phyloP scores from a whole-genome alignment of 2,329 filamentous ascomycete species.

The Aspergillus brunneoviolaceus region DNA sequence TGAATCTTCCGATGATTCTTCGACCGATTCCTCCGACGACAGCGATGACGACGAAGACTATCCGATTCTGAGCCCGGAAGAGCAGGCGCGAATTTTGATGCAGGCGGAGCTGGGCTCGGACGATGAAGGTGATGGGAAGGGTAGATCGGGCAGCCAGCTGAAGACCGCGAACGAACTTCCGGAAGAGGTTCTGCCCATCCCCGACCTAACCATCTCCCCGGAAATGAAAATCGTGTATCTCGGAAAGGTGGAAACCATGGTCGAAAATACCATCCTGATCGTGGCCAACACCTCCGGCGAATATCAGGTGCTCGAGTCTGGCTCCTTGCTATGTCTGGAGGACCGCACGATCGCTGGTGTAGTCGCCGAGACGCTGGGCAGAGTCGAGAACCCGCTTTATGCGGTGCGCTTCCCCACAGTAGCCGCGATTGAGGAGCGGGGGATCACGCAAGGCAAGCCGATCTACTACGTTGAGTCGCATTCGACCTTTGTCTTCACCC shows the following conservation, averaged over 20 bases:
- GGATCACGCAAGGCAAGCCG: slow-evolving; percentile 66
- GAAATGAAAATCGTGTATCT: slow-evolving; percentile 76
- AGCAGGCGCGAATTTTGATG: slow-evolving; percentile 84
- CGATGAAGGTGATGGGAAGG: slow-evolving; percentile 64
- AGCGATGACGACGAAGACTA: slow-evolving; percentile 57
- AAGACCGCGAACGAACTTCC: slow-evolving; percentile 77
- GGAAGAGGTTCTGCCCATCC: slow-evolving; percentile 67
- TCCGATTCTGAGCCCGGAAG: slow-evolving; percentile 73
- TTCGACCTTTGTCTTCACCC: slow-evolving; percentile 82
- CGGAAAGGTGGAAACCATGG: slow-evolving; percentile 71
- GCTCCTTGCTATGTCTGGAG: slow-evolving; percentile 77
- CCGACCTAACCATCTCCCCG: slow-evolving; percentile 72
- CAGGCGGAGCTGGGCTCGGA: slow-evolving; percentile 76
- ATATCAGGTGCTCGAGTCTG: slow-evolving; percentile 79
- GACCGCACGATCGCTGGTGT: slow-evolving; percentile 75
- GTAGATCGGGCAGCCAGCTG: slow-evolving; percentile 51
- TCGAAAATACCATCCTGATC: slow-evolving; percentile 77
- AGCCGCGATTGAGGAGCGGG: slow-evolving; percentile 66
- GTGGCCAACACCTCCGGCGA: slow-evolving; percentile 76
- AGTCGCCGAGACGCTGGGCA: slow-evolving; percentile 81
- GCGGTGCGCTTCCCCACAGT: slow-evolving; percentile 71
- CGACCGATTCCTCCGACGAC: slow-evolving; percentile 64
- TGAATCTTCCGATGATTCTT: slow-evolving; percentile 60
- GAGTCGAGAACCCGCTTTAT: slow-evolving; percentile 83
- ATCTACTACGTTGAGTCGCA: slow-evolving; percentile 79